Conservation (phyloP, 192 early-diverging fungal species). For the Gorgonomyces haynaldii region DNA sequence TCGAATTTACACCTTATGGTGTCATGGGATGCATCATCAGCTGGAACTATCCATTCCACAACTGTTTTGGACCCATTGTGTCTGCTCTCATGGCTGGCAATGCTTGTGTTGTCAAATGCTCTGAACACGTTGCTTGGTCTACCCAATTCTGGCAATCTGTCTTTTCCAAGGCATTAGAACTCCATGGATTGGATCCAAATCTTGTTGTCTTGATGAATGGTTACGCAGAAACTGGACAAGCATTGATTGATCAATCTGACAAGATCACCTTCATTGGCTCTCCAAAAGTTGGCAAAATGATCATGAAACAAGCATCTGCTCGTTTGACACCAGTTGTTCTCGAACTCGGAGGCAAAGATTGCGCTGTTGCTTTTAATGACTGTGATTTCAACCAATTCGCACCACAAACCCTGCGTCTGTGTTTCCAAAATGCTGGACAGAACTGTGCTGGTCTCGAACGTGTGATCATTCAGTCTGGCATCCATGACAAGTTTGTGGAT, state of each 20-base stretch:
- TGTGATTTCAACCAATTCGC: conserved; percentile 51
- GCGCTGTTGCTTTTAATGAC: too few relatives aligned
- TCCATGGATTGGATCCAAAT: too few relatives aligned
- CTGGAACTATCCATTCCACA: conserved; percentile 26
- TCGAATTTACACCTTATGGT: conserved; percentile 67
- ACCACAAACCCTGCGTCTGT: conserved; percentile 64
- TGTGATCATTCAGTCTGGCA: conserved; percentile 52
- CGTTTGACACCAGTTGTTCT: conserved; percentile 34
- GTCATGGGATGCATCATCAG: conserved; percentile 26
- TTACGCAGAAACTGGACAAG: too few relatives aligned
- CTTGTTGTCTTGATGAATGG: too few relatives aligned
- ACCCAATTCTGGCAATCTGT: conserved; percentile 8
- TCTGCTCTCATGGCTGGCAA: conserved; percentile 25
- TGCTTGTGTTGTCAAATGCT: conserved; percentile 21
- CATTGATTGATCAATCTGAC: too few relatives aligned
- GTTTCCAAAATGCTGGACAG: conserved; percentile 76
- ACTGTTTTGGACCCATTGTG: conserved; percentile 18
- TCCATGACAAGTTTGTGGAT: conserved; percentile 56
- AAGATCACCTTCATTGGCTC: conserved; percentile 24
- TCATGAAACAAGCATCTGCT: neutral
- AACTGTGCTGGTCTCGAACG: conserved; percentile 66
- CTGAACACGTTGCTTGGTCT: conserved; percentile 25
- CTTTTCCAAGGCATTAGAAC: conserved; percentile 18
- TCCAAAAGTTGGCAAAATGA: conserved; percentile 3
- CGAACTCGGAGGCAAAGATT: conserved; percentile 47